phyloP scores from a whole-genome alignment of 2,329 filamentous ascomycete genomes.

The Ophiostoma angusticollis region DNA sequence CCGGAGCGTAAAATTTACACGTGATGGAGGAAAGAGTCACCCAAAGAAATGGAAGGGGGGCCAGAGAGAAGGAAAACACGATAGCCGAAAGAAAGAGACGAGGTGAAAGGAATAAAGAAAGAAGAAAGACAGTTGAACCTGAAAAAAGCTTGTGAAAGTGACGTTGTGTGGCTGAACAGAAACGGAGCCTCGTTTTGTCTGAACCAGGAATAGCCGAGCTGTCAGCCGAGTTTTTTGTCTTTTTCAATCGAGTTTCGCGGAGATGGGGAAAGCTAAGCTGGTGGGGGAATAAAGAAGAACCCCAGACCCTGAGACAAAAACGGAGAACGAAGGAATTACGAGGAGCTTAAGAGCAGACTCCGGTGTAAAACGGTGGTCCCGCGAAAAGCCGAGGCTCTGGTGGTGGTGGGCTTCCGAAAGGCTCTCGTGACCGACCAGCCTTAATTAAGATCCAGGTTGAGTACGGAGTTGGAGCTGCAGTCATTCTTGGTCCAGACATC shows the following conservation, averaged over 20 bases:
- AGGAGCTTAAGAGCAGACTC: slow-evolving; percentile 1
- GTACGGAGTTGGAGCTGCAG: no score
- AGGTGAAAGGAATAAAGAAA: neutral
- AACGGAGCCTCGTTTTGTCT: slow-evolving; percentile 6
- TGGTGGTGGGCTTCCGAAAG: no score
- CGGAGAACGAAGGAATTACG: slow-evolving; percentile 11
- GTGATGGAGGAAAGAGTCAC: no score
- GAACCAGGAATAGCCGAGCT: slow-evolving; percentile 39
- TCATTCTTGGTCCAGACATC: no score
- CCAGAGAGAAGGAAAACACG: neutral
- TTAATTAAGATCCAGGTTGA: no score
- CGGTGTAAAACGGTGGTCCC: slow-evolving; percentile 6
- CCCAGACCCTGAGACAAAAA: neutral
- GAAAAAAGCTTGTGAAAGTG: slow-evolving; percentile 12
- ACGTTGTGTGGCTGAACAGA: slow-evolving; percentile 2
- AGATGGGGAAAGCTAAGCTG: neutral
- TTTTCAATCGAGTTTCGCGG: neutral
- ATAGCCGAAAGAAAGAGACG: neutral
- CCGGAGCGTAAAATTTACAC: no score
- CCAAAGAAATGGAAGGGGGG: neutral
- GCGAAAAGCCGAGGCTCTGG: slow-evolving; percentile 13
- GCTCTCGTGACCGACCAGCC: no score
- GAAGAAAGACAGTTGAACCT: no score
- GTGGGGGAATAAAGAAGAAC: neutral
- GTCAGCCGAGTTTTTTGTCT: slow-evolving; percentile 35